Base-by-base conservation (phyloP, 75 land plant genomes). In the Selaginella moellendorffii region DNA sequence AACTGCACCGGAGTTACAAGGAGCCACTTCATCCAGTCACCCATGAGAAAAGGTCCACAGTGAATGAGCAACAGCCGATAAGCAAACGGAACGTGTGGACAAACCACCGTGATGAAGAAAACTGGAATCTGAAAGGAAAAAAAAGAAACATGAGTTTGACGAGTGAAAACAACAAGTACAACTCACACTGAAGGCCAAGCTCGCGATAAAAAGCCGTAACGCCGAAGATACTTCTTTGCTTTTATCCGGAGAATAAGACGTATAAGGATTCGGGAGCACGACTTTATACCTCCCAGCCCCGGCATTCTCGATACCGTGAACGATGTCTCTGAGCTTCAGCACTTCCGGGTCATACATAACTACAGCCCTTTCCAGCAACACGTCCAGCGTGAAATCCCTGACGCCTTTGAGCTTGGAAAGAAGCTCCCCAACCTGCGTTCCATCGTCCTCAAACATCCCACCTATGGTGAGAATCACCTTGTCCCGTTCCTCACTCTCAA, bases 1-100 rank as follows among this genome's bases (percentile, higher is more conserved):
- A 92, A 92, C 71, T 92, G 93, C 27, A 92, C 81, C 54, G 84
- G 65, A 26, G 80, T 92, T 19, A 85, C 97, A n/a, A 92, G 73
- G 24, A 63, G 72, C 93, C 89, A 92, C 65, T 81, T 92, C 62
- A 85, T 46, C 85, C 85, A 84, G 61, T 93, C 98, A n/a, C 79
- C 69, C 70, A 93, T 70, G 52, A 67, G 62, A 65, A 93, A 88
- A 19, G 98, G 90, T 22, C 98, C 98, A 79, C 82, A 86, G 20
- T 75, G 80, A 66, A 81, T 60, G 1, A 82, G 63, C 12, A 93
- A 65, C 2, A 93, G 65, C 9, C 76, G 28, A 63, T 78, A 69
- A 29, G 88, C 17, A 30, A 70, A 27, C 28, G 83, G 79, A 31
- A 85, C 78, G 28, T 68, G 79, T 2, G 98, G 96, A 62, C 85